Evolutionary conservation across 139 green algal species (phyloP), one percentile per base, ranked within the genome.

Genomic region (Tetraselmis chui): DNA sequence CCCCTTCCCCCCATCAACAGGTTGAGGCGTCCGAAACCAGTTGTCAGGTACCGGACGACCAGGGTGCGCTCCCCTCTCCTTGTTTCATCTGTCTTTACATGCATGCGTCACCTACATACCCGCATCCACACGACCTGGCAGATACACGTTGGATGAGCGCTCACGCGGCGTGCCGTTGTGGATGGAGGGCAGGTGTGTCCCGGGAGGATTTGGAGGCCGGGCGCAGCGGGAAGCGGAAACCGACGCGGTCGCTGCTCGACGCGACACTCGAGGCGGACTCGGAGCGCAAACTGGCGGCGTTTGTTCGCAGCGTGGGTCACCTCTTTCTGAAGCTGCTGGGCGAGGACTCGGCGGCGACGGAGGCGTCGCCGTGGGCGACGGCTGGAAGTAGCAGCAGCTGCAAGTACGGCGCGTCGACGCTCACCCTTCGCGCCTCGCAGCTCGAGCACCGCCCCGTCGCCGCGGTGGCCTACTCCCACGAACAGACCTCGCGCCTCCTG

Each of bases 131-230:
- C n/a, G n/a, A n/a, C n/a, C n/a, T n/a, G n/a, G n/a, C n/a, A n/a
- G n/a, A n/a, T n/a, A n/a, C n/a, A n/a, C n/a, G n/a, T n/a, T n/a
- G n/a, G n/a, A n/a, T n/a, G n/a, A n/a, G n/a, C n/a, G n/a, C n/a
- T n/a, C n/a, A n/a, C n/a, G n/a, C n/a, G n/a, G n/a, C n/a, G n/a
- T n/a, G n/a, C n/a, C n/a, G n/a, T n/a, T n/a, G n/a, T n/a, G n/a
- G n/a, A n/a, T n/a, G n/a, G n/a, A n/a, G n/a, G 45, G 11, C 45
- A 67, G 45, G 45, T 67, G 45, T 67, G 45, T 67, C 45, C 18
- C 45, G 45, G 18, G 77, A 80, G 77, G 77, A 80, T 2, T 28
- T 80, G 29, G 77, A 29, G 29, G 77, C 28, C 22, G 28, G 77
- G 25, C 77, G 77, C 77, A 59, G 11, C 11, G 45, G 45, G 11